Evolutionary conservation across 2,329 filamentous ascomycete genomes (phyloP), one percentile per base, ranked within the genome.

Genomic region (Alternaria metachromatica): DNA sequence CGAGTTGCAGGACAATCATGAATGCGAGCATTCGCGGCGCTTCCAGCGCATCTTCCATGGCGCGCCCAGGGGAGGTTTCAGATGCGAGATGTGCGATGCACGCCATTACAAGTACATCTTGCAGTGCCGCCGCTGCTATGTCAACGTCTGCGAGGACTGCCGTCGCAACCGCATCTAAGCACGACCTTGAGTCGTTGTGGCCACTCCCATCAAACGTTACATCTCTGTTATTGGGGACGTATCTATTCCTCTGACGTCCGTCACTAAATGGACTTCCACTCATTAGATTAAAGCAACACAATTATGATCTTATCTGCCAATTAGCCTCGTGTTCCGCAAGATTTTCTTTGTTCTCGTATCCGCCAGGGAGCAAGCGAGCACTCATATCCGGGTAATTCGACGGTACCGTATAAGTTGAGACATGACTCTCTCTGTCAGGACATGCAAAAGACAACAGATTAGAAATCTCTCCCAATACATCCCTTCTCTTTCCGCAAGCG

Each of bases 11-110:
- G 51, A 75, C 1, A 69, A 65, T 11, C 64, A 76, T 44, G 71
- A 76, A 11, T 77, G 74, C 44, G 63, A 65, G 33, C 72, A 76
- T 58, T 57, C 62, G 1, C 57, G 70, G 4, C 49, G 53, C 5
- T 72, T 77, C 20, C 33, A 69, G 48, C 64, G 65, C 13, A 58
- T 75, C 7, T 45, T 37, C n/a, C 8, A 45, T 12, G 50, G 60
- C 5, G 51, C 21, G 7, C 57, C 26, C 15, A 33, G 64, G 41
- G 25, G 63, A 12, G 59, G 69, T 1, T 72, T 74, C 55, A 63
- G 55, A 7, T 76, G 75, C 58, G 75, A 76, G 54, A 60, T 75
- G 55, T 76, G 75, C 28, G 54, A 69, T 30, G 55, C 51, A 8
- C 60, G 66, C 9, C 73, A 74, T 45, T 48, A 45, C 25, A 72